Evolutionary conservation across 768 basidiomycete genomes (phyloP).

Genomic region (Mycena vitilis): DNA sequence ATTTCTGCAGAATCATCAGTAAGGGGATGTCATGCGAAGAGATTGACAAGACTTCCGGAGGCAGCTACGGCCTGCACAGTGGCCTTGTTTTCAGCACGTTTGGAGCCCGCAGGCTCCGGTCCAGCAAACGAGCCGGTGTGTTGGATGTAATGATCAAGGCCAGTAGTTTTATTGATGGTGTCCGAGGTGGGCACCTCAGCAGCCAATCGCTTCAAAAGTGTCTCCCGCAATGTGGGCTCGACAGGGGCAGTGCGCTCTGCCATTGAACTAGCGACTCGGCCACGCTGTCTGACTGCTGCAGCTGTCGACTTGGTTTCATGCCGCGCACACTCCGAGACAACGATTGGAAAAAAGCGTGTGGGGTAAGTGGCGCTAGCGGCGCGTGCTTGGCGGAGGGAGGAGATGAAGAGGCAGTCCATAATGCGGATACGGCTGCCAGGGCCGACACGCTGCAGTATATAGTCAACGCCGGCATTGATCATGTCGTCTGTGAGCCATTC

Average conservation of each 20-base stretch:
- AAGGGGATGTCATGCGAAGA: not conserved
- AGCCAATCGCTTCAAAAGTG: slow-evolving; percentile 16
- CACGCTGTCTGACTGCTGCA: slow-evolving; percentile 26
- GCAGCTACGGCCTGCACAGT: slow-evolving; percentile 1
- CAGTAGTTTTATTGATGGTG: too few relatives aligned
- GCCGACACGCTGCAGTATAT: not conserved
- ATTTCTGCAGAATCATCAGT: not conserved
- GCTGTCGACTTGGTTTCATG: slow-evolving; percentile 27
- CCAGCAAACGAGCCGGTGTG: too few relatives aligned
- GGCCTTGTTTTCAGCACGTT: slow-evolving; percentile 5
- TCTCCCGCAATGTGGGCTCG: slow-evolving; percentile 9
- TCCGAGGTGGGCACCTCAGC: not conserved
- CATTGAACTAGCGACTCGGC: not conserved
- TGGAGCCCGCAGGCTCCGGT: too few relatives aligned
- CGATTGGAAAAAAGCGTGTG: not conserved
- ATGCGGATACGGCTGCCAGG: slow-evolving; percentile 8
- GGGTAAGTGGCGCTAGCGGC: not conserved
- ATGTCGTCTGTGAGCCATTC: slow-evolving; percentile 12
- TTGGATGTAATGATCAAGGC: too few relatives aligned
- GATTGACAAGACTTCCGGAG: not conserved
- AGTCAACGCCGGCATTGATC: slow-evolving; percentile 10
- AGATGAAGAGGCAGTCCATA: slow-evolving; percentile 10
- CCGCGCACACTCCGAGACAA: slow-evolving; percentile 13
- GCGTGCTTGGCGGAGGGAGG: not conserved
- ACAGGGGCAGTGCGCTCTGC: not conserved